Conservation (phyloP, 345 rosid species). For the Citrus reticulata region DNA sequence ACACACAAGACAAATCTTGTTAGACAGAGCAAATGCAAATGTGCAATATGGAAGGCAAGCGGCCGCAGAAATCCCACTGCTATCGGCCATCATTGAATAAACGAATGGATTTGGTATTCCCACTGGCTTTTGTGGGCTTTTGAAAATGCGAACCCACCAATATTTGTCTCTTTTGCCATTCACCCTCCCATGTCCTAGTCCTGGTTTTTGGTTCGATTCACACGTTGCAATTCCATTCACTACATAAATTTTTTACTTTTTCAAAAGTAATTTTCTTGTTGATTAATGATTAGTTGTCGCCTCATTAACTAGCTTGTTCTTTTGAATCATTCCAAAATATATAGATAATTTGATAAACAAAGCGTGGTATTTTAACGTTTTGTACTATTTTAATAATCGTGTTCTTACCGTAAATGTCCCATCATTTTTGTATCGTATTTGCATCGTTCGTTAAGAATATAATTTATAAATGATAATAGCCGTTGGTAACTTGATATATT, state of each 20-base stretch:
- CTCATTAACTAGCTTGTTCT: background rate
- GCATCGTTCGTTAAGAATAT: too few species aligned
- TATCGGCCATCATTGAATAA: background rate
- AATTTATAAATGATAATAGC: too few species aligned
- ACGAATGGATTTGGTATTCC: background rate
- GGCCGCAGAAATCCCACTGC: background rate
- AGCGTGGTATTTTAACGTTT: background rate
- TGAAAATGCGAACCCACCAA: conserved; percentile 25
- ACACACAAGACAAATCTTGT: background rate
- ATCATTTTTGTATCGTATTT: too few species aligned
- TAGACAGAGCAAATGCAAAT: too few species aligned
- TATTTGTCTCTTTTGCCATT: background rate
- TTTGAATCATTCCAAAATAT: background rate
- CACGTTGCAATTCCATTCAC: background rate
- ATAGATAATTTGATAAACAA: background rate
- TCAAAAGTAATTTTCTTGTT: background rate
- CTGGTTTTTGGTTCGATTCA: background rate
- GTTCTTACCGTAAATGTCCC: too few species aligned
- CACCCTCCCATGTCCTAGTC: conserved; percentile 9
- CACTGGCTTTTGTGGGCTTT: conserved; percentile 2
- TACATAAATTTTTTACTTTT: background rate
- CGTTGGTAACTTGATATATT: too few species aligned
- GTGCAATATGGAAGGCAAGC: background rate
- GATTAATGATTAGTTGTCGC: background rate
- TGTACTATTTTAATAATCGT: background rate